These are phyloP conservation scores for Monsonia emarginata DNA, from an alignment of 441 rosid species.

Conservation along the genomic window DNA sequence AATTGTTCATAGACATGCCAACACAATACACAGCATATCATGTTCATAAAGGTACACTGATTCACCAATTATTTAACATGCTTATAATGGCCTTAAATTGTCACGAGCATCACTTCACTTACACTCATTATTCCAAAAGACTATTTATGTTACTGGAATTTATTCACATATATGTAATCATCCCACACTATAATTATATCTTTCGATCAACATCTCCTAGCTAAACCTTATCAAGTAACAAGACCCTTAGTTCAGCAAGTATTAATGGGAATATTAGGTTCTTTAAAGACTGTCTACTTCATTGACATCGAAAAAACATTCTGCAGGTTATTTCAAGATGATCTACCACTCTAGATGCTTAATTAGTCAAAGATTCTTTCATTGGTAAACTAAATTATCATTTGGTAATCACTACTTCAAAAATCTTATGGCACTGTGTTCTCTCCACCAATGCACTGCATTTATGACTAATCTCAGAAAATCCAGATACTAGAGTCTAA, in stretches of 20 bases:
- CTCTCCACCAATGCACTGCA: not conserved
- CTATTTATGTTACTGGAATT: not conserved
- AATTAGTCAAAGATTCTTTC: not conserved
- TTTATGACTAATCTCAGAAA: not conserved
- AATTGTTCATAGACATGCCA: too few species aligned
- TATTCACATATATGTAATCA: not conserved
- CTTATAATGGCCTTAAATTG: not conserved
- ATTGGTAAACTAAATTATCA: not conserved
- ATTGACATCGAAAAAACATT: not conserved
- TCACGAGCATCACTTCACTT: not conserved
- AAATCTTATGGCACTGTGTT: not conserved
- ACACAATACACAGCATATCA: not conserved
- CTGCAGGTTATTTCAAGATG: not conserved
- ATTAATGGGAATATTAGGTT: not conserved
- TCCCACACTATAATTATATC: not conserved
- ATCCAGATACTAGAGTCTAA: not conserved
- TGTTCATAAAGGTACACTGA: not conserved
- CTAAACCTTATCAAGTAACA: not conserved
- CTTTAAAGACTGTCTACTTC: slow-evolving; percentile 1
- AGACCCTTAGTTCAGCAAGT: not conserved
- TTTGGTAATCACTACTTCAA: not conserved
- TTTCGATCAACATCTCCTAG: not conserved
- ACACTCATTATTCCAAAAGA: not conserved
- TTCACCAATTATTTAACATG: not conserved
- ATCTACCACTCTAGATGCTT: not conserved